Evolutionary conservation across 805 yeast genomes (phyloP), one percentile per base, ranked within the genome.

Genomic region (Myxozyma sirexii): DNA sequence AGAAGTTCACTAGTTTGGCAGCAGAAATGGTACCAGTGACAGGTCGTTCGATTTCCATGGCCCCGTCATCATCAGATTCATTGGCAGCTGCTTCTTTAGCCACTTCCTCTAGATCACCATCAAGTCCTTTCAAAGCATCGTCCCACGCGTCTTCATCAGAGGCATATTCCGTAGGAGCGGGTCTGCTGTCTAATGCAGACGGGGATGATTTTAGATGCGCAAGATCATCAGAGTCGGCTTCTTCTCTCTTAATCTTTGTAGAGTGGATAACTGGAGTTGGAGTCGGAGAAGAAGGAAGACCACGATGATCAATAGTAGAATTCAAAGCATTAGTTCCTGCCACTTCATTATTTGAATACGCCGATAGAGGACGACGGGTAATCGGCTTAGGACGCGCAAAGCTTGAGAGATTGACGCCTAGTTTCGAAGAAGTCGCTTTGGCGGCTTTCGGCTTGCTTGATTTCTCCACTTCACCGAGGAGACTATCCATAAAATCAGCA

Each of bases 401-500:
- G 17, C 37, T 29, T n/a, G 41, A 31, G 15, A 54, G 39, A 19
- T 19, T 59, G 1, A 43, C 17, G 5, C 44, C 47, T 1, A 49
- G 50, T 17, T 53, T 23, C 24, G 64, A 41, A n/a, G 54, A n/a
- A n/a, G 56, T 15, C n/a, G n/a, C n/a, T n/a, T n/a, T n/a, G 8
- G 52, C 12, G 7, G 4, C 33, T 3, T 35, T 47, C 19, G 44
- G 12, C 6, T 57, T 26, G 15, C 63, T 41, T 10, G 63, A 29
- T 8, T 50, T 56, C 17, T 76, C 77, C 47, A 83, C 81, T 56
- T 83, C 90, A 60, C 81, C 83, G 50, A 88, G 76, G 56, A 88
- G 84, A 68, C 87, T 92, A 70, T 87, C 92, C 61, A 90, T 80
- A 60, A 80, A 82, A 51, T 81, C 80, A 43, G 79, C 79, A 1